These are phyloP conservation scores for Marasmius oreades DNA, from an alignment of 1,284 basidiomycete genomes.

Conservation along the genomic window DNA sequence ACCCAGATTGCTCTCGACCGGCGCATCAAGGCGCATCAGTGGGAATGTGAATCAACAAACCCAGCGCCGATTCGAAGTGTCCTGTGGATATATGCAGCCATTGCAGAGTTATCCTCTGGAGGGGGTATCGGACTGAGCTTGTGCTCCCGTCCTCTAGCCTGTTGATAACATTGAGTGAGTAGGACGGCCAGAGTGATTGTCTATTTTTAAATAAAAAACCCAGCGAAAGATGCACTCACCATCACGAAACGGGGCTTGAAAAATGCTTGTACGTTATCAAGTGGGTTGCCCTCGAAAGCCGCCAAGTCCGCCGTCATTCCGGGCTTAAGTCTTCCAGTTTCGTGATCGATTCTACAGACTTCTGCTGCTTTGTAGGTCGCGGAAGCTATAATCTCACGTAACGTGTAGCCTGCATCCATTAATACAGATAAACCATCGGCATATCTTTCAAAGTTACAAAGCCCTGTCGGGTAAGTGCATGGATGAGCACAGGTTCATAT, in stretches of 20 bases:
- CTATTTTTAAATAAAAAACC: neutral
- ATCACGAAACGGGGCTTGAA: conserved; percentile 13
- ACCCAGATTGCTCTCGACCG: neutral
- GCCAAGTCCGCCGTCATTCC: conserved; percentile 12
- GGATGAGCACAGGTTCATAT: neutral
- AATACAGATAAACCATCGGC: conserved; percentile 14
- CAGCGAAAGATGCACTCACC: conserved; percentile 11
- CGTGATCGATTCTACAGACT: conserved; percentile 10
- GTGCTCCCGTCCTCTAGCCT: conserved; percentile 11
- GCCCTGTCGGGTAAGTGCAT: neutral
- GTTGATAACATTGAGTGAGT: neutral
- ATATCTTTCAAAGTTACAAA: conserved; percentile 14
- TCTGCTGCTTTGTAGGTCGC: conserved; percentile 11
- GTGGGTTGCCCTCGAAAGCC: conserved; percentile 14
- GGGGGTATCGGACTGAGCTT: conserved; percentile 10
- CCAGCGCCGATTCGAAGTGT: conserved; percentile 9
- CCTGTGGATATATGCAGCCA: conserved; percentile 3
- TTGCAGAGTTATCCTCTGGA: conserved; percentile 8
- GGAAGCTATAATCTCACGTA: conserved; percentile 12
- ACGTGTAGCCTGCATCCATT: conserved; percentile 10
- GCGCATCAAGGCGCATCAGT: neutral
- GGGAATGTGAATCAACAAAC: neutral
- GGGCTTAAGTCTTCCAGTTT: conserved; percentile 11
- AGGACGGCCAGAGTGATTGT: neutral
- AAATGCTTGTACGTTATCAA: conserved; percentile 12